Evolutionary conservation across 179 eudicot genomes (phyloP).

Genomic region (Beta corolliflora): DNA sequence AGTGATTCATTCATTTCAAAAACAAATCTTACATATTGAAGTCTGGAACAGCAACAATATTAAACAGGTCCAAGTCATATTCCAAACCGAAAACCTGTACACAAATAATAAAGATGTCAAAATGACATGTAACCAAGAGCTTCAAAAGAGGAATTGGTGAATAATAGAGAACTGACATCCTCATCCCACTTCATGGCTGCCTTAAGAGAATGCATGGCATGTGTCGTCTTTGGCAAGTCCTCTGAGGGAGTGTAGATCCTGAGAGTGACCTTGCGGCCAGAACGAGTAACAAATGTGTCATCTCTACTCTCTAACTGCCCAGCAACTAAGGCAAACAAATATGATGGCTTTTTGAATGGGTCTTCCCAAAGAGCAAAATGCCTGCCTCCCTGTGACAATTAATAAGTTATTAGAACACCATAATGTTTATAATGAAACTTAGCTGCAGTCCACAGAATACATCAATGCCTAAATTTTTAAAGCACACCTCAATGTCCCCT

Average conservation of each 20-base stretch:
- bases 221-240: slow-evolving; percentile 86
- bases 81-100: slow-evolving; percentile 91
- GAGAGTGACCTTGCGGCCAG: slow-evolving; percentile 83
- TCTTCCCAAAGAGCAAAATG: slow-evolving; percentile 97
- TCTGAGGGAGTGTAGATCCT: slow-evolving; percentile 91
- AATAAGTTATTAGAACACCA: slow-evolving; percentile 75
- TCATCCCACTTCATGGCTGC: slow-evolving; percentile 99
- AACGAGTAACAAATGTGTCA: slow-evolving; percentile 76
- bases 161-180: slow-evolving; percentile 63
- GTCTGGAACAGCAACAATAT: slow-evolving; percentile 98
- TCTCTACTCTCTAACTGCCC: slow-evolving; percentile 93
- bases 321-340: slow-evolving; percentile 96
- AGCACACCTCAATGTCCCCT: slow-evolving; percentile 87
- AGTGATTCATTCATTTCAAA: background rate
- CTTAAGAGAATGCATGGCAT: slow-evolving; percentile 99
- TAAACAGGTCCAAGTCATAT: slow-evolving; percentile 95
- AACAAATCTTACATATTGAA: slow-evolving; percentile 77
- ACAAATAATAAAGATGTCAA: slow-evolving; percentile 3
- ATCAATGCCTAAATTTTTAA: background rate
- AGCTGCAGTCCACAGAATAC: background rate
- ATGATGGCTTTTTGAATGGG: slow-evolving; percentile 96
- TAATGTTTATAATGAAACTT: slow-evolving; percentile 7
- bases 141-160: slow-evolving; percentile 11
- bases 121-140: slow-evolving; percentile 28
- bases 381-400: slow-evolving; percentile 81